Evolutionary conservation across 2,329 filamentous ascomycete genomes (phyloP), one percentile per base, ranked within the genome.

Genomic region (Colletotrichum somersetense): DNA sequence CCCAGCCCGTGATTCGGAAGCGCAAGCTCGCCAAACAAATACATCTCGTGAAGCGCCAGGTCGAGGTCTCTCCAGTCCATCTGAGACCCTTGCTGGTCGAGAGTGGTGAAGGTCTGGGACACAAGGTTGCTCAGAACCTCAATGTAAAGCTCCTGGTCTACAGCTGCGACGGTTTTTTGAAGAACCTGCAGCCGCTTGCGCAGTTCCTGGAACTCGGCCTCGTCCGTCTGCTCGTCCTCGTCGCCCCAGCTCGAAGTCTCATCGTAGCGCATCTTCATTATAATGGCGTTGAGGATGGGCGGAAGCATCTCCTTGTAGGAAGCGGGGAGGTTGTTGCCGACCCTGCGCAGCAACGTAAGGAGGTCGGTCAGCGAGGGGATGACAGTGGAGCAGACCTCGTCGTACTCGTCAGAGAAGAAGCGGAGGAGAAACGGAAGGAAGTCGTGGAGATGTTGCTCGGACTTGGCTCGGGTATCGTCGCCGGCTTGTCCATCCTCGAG

Each of bases 401-500:
- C 96, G 81, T 97, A 99, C 80, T 99, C 95, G 81, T 99, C 96
- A 33, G 95, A 93, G 83, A 99, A 98, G 85, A 98, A 98, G 50
- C 96, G 93, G 62, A 99, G 86, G 16, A 98, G 88, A 76, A 95
- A 92, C 0, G 95, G 94, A 38, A 97, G 85, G 80, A 98, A 98
- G 52, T 90, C 89, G 78, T 93, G 92, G 65, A 98, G 86, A 72
- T 97, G 89, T 76, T 92, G 91, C 76, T 96, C 94, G 62, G 96
- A 96, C 77, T 91, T 92, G 57, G 89, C 87, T 76, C 90, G 91
- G 35, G 91, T 91, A 55, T 91, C 87, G 38, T 91, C 86, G 74
- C 90, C 88, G 55, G 88, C 87, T 72, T 86, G 83, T 66, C 76
- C 79, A 76, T 92, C 91, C 77, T 98, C 96, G 62, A 98, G 85